A percentile compares a stretch with the other conserved stretches of the same genome.
phyloP scores from a whole-genome alignment of 345 rosid genomes.

The Turritis glabra region DNA sequence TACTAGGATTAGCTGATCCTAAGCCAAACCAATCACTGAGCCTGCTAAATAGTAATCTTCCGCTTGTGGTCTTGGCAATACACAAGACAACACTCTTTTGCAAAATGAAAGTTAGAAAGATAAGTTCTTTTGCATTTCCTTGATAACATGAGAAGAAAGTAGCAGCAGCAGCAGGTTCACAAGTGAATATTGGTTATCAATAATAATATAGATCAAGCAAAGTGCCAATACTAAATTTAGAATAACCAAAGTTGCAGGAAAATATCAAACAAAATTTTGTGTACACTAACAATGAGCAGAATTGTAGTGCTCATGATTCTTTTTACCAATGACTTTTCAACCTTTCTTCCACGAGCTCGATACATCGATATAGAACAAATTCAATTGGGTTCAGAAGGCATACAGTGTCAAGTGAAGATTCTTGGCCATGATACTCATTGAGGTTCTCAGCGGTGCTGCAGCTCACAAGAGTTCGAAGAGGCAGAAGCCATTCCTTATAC shows the following conservation, averaged over 20 bases:
- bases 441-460: conserved; percentile 50
- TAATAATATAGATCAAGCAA: not conserved
- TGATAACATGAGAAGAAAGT: not conserved
- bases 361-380: conserved; percentile 74
- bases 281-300: not conserved
- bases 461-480: conserved; percentile 63
- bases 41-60: not conserved
- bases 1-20: too few relatives aligned
- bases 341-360: conserved; percentile 81
- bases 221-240: not conserved
- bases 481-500: conserved; percentile 78
- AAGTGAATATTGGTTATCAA: not conserved
- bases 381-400: conserved; percentile 66
- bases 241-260: not conserved
- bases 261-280: not conserved
- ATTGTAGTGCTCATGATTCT: not conserved
- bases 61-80: not conserved
- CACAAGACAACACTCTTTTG: not conserved
- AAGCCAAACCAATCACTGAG: too few relatives aligned
- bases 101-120: not conserved
- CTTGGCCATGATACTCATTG: conserved; percentile 40
- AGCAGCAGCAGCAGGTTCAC: too few relatives aligned
- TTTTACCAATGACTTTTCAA: conserved; percentile 31
- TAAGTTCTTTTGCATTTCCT: not conserved
- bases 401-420: conserved; percentile 33